Base-by-base conservation (phyloP, 2,329 filamentous ascomycete genomes). In the Sporothrix humicola region DNA sequence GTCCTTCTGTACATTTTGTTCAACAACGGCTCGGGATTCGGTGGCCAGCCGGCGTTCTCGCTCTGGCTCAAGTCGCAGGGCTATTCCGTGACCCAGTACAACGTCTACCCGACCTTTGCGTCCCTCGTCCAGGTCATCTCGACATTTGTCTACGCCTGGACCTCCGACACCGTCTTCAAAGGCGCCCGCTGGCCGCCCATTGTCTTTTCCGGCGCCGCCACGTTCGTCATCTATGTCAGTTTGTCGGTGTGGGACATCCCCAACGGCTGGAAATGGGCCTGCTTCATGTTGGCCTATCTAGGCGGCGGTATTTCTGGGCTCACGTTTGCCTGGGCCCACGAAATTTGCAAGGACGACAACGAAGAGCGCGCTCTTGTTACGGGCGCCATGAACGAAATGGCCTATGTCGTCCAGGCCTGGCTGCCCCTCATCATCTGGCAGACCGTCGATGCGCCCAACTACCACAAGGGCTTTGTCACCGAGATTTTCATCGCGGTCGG, bases 391-490 rank as follows among this genome's bases (percentile, higher is more conserved):
- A 93, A 92, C 74, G 87, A 91, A 78, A 86, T 92, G 82, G 90
- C 90, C 0, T 92, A 92, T 74, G 89, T 92, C 10, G 81, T 93
- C 59, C 90, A 92, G 78, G 89, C 90, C 0, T 93, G 90, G 90
- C 79, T 93, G 58, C 91, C 91, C 7, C 83, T 91, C 46, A 78
- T 91, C 9, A 85, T 91, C 10, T 92, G 90, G 90, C 87, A 89
- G 80, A 88, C 90, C 78, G 83, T 89, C 0, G 88, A 91, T 73
- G 87, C 86, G 0, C 90, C 90, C 0, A 76, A 82, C 59, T 92
- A 91, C 73, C 82, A 81, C 0, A 91, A 91, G 77, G 90, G 90
- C 0, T 91, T 86, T 69, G 84, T 88, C 10, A 90, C 88, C 0
- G 85, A 86, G 75, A 81, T 87, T 5, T 82, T 84, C 6, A 78